A percentile compares a stretch with the other conserved stretches of the same genome.
phyloP scores from a whole-genome alignment of 2,329 filamentous ascomycete species.

The Xylaria digitata region DNA sequence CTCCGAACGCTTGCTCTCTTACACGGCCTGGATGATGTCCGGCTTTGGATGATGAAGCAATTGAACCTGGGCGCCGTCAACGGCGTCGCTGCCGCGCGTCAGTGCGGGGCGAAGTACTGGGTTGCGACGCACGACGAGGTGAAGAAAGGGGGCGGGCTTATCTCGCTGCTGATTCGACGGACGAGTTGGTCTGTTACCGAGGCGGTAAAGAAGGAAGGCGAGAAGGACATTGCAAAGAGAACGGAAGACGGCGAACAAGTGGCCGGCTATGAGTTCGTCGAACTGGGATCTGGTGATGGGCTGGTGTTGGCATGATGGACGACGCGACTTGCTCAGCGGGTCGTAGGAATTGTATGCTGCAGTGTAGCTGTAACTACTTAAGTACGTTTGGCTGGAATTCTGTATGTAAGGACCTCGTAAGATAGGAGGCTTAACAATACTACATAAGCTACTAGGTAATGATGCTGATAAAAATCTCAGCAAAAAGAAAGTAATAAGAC shows the following conservation, averaged over 20 bases:
- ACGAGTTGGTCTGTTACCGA: constrained; percentile 59
- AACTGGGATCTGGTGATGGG: constrained; percentile 67
- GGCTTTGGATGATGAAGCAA: constrained; percentile 62
- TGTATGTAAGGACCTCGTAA: too few relatives aligned
- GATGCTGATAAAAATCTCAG: too few relatives aligned
- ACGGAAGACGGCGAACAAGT: constrained; percentile 47
- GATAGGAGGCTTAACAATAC: too few relatives aligned
- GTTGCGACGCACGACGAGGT: constrained; percentile 73
- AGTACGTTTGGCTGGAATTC: too few relatives aligned
- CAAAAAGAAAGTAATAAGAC: too few relatives aligned
- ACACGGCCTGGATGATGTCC: constrained; percentile 73
- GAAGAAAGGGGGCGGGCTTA: constrained; percentile 68
- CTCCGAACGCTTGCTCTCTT: constrained; percentile 68
- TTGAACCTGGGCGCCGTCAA: constrained; percentile 73
- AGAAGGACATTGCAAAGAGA: constrained; percentile 40
- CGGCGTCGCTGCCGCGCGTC: constrained; percentile 47
- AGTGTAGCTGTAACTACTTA: too few relatives aligned
- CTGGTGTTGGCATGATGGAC: constrained; percentile 55
- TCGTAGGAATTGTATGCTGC: neutral
- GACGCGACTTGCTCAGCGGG: neutral
- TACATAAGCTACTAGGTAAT: too few relatives aligned
- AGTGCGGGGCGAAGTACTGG: constrained; percentile 62
- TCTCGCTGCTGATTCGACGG: constrained; percentile 62
- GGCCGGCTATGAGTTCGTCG: constrained; percentile 58
- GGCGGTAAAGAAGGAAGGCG: constrained; percentile 53